These are phyloP conservation scores for Rhizopogon parksii DNA, from an alignment of 1,284 basidiomycete species.

Conservation along the genomic window DNA sequence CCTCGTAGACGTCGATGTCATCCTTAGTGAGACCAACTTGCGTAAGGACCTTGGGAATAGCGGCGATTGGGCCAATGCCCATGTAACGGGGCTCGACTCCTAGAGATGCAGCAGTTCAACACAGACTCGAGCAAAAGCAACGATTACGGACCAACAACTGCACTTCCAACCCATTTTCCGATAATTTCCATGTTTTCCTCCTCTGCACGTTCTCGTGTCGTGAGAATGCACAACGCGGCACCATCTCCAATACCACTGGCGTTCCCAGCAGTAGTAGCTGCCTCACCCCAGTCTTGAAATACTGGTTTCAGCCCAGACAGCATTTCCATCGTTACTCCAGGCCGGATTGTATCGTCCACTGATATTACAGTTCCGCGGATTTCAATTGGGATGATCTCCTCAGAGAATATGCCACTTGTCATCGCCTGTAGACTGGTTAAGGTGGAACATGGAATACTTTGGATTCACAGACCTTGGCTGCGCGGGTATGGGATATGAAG, in stretches of 20 bases:
- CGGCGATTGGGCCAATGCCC: constrained; percentile 81
- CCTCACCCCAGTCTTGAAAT: constrained; percentile 73
- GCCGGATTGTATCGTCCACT: constrained; percentile 77
- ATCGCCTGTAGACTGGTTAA: constrained; percentile 41
- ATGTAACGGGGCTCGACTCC: constrained; percentile 83
- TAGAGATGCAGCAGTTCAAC: constrained; percentile 30
- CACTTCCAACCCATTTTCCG: constrained; percentile 81
- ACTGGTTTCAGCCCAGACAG: constrained; percentile 64
- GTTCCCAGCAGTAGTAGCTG: constrained; percentile 81
- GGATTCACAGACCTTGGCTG: constrained; percentile 44
- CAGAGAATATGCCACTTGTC: constrained; percentile 58
- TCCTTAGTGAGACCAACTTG: constrained; percentile 71
- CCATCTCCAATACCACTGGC: constrained; percentile 95
- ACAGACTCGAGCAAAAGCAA: neutral
- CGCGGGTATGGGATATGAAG: constrained; percentile 74
- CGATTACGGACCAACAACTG: constrained; percentile 64
- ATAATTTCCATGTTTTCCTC: constrained; percentile 81
- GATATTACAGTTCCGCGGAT: constrained; percentile 51
- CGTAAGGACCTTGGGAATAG: constrained; percentile 75
- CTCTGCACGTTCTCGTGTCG: constrained; percentile 77
- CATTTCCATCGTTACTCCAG: constrained; percentile 66
- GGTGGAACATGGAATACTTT: neutral
- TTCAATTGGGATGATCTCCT: constrained; percentile 77
- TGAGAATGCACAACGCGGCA: constrained; percentile 85
- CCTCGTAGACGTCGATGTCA: constrained; percentile 88